Evolutionary conservation across 179 eudicot species (phyloP), one percentile per base, ranked within the genome.

Genomic region (Spinacia oleracea): DNA sequence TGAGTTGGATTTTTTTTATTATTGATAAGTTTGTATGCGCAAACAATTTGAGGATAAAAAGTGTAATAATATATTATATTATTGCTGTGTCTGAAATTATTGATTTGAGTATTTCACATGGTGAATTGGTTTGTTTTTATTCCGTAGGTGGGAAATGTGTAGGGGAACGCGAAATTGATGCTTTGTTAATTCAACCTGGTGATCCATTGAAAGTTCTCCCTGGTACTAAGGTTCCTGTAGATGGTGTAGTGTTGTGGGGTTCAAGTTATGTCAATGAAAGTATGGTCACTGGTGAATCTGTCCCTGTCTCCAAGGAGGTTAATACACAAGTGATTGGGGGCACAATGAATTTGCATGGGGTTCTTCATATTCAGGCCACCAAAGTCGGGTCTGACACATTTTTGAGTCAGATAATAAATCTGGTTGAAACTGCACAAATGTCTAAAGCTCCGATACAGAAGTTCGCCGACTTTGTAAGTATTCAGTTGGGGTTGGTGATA

Each of bases 381-480:
- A 94, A 91, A 90, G 93, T 94, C 46, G 98, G 98, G 46, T 91
- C 97, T 73, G 85, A 93, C 79, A 91, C 98, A 14, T 93, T 95
- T 82, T 88, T 95, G 88, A 95, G 97, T 88, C 97, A 95, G 84
- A 94, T 94, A 77, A 95, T 95, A 77, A 89, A 87, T 78, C 84
- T 95, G 82, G 98, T 95, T 79, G 98, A 95, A 90, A 88, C 90
- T 42, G 97, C 98, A 27, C 98, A 94, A 82, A 94, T 94, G 98
- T 90, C 98, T 20, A 94, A 94, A 87, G 98, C 98, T 81, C 98
- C 98, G n/a, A 94, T 94, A 72, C 98, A 94, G 84, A 90, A 94
- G 80, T 93, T 91, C 58, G 96, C 98, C 27, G 98, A 94, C 82
- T 89, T 78, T 83, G 97, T 92, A 78, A 92, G 97, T 88, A 72